phyloP scores from a whole-genome alignment of 1,284 basidiomycete genomes.

The Papiliotrema flavescens region DNA sequence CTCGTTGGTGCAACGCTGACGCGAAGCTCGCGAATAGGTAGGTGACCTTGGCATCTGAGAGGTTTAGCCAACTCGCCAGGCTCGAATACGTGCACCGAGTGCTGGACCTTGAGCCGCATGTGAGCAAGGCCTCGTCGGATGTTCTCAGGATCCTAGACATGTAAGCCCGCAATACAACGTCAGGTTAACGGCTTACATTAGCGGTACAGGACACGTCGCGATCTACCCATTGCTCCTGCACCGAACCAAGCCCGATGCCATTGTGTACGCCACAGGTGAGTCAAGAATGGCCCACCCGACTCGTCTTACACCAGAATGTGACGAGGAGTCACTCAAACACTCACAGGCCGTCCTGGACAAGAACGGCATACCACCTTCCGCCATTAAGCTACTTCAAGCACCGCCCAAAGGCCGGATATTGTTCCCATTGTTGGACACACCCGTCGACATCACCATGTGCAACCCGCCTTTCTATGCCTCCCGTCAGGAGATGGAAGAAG shows the following conservation, averaged over 20 bases:
- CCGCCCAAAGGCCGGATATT: slow-evolving; percentile 55
- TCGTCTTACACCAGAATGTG: slow-evolving; percentile 57
- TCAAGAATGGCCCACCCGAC: not conserved
- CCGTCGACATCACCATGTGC: slow-evolving; percentile 77
- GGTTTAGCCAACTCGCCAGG: slow-evolving; percentile 46
- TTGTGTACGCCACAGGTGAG: slow-evolving; percentile 68
- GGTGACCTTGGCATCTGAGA: not conserved
- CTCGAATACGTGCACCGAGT: slow-evolving; percentile 74
- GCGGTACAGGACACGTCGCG: slow-evolving; percentile 84
- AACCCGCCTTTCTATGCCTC: slow-evolving; percentile 91
- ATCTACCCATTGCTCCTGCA: slow-evolving; percentile 83
- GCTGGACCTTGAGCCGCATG: slow-evolving; percentile 56
- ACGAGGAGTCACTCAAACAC: slow-evolving; percentile 57
- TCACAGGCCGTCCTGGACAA: slow-evolving; percentile 57
- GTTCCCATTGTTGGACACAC: slow-evolving; percentile 48
- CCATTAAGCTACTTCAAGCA: slow-evolving; percentile 54
- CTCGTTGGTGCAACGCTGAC: not conserved
- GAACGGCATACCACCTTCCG: slow-evolving; percentile 54
- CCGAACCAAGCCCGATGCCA: slow-evolving; percentile 56
- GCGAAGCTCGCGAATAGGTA: slow-evolving; percentile 46
- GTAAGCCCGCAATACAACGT: slow-evolving; percentile 30
- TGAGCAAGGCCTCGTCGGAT: not conserved
- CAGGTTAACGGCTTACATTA: slow-evolving; percentile 51
- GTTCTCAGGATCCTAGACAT: slow-evolving; percentile 51
- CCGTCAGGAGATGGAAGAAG: slow-evolving; percentile 61